Evolutionary conservation across 495 filamentous ascomycete genomes (phyloP), one percentile per base, ranked within the genome.

Genomic region (Talaromyces adpressus): DNA sequence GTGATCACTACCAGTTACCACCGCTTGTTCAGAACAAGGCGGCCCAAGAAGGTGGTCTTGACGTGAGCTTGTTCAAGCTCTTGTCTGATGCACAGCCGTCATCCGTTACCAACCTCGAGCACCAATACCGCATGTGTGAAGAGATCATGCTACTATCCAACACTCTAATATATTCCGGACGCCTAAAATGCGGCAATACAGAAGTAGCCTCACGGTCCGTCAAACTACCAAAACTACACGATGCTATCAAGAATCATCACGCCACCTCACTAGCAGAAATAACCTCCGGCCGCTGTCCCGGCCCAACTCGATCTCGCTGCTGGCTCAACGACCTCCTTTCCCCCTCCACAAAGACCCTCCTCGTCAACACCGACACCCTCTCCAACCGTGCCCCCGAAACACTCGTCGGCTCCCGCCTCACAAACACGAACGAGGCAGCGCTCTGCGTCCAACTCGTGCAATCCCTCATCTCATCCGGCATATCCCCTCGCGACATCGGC

Each of bases 51-150:
- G 93, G 92, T 47, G 94, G 94, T 1, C 79, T 98, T 8, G 94
- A 98, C 73, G 80, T 96, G 58, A 96, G 91, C 72, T 82, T 98
- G 7, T 98, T 98, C 80, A 95, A 94, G 68, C 79, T 92, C 9
- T 85, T 98, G 23, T 97, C 90, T 16, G 93, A 98, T 67, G 82
- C 82, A 0, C 92, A 97, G 65, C 94, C 94, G 0, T 72, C 83
- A 23, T 91, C 92, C 1, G 92, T 98, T 11, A 89, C 93, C 66
- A 93, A 89, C 65, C 85, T 98, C 2, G 92, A 93, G 68, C 91
- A 96, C 67, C 94, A 98, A 71, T 98, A 98, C 69, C 91, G 94
- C 67, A 98, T 98, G 94, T 95, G 91, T 69, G 88, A 92, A 56
- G 93, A 98, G 32, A 89, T 98, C 60, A 98, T 98, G 94, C 82